phyloP scores from a whole-genome alignment of 345 rosid species.

The Brassica juncea region DNA sequence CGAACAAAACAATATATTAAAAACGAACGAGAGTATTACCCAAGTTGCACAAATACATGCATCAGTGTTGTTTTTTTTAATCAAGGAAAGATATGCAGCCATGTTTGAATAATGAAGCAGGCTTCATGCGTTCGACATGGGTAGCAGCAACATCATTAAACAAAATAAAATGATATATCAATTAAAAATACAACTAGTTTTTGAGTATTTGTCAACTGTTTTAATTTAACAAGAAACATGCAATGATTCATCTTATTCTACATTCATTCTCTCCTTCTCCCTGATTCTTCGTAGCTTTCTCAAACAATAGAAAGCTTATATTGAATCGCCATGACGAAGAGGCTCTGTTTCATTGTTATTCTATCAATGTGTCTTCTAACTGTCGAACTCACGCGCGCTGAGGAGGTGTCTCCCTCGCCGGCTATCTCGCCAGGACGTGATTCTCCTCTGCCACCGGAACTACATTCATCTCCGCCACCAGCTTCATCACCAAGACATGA shows the following conservation, averaged over 20 bases:
- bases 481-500: slow-evolving; percentile 9
- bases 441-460: slow-evolving; percentile 15
- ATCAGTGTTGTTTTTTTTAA: not conserved
- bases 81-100: slow-evolving; percentile 23
- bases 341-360: slow-evolving; percentile 20
- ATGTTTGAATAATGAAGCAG: slow-evolving; percentile 17
- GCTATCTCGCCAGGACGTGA: slow-evolving; percentile 7
- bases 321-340: slow-evolving; percentile 15
- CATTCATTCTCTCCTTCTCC: slow-evolving; percentile 11
- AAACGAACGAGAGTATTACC: not conserved
- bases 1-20: not conserved
- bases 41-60: not conserved
- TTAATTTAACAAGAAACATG: not conserved
- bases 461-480: not conserved
- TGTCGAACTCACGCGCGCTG: not conserved
- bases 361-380: slow-evolving; percentile 23
- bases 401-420: slow-evolving; percentile 14
- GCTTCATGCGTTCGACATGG: slow-evolving; percentile 30
- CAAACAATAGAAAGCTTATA: not conserved
- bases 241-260: slow-evolving; percentile 21
- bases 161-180: not conserved
- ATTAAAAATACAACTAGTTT: not conserved
- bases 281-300: slow-evolving; percentile 13
- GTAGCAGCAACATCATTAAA: slow-evolving; percentile 15
- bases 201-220: not conserved